phyloP scores from a whole-genome alignment of 805 yeast genomes.

The Osmozyma mogii region DNA sequence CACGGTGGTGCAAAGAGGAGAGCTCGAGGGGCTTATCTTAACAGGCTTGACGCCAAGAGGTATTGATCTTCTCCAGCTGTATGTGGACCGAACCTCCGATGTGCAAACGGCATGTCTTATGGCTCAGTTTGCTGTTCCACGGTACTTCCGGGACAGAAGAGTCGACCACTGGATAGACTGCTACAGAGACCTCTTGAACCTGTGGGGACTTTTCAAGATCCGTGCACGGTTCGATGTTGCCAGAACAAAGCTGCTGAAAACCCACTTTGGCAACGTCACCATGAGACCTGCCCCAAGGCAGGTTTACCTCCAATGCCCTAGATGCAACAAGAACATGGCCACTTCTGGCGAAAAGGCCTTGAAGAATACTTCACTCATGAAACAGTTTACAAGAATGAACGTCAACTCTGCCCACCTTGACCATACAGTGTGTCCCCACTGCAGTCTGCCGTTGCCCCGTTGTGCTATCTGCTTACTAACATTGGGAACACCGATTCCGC shows the following conservation, averaged over 20 bases:
- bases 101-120: constrained; percentile 87
- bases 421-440: constrained; percentile 58
- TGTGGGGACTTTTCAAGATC: constrained; percentile 12
- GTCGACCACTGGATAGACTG: constrained; percentile 69
- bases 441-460: constrained; percentile 81
- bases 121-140: constrained; percentile 73
- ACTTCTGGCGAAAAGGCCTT: constrained; percentile 18
- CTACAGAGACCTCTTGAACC: constrained; percentile 11
- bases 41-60: constrained; percentile 91
- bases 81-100: constrained; percentile 82
- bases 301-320: constrained; percentile 69
- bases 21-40: constrained; percentile 80
- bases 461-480: constrained; percentile 85
- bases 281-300: constrained; percentile 58
- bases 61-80: constrained; percentile 72
- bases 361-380: constrained; percentile 7
- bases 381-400: constrained; percentile 27
- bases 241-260: constrained; percentile 55
- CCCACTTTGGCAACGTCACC: constrained; percentile 39
- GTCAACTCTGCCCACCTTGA: constrained; percentile 13
- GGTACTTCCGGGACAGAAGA: constrained; percentile 66
- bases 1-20: constrained; percentile 68
- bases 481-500: constrained; percentile 60
- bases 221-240: constrained; percentile 77
- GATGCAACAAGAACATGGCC: constrained; percentile 71